These are phyloP conservation scores for Exserohilum rostratum DNA, from an alignment of 2,329 filamentous ascomycete species.

Conservation along the genomic window DNA sequence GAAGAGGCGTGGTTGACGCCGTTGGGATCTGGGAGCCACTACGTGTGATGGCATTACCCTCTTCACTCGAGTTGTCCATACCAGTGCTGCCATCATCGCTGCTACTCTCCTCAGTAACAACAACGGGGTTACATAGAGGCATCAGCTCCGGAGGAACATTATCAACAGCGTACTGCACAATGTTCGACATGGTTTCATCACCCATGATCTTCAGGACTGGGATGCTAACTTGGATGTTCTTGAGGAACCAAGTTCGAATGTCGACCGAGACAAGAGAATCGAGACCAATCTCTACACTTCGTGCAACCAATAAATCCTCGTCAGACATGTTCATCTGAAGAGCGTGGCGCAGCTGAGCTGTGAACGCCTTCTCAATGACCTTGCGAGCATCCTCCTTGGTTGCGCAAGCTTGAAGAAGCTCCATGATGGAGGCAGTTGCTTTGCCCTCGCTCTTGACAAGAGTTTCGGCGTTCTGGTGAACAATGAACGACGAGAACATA, in stretches of 20 bases:
- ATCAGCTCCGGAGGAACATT: too few species aligned
- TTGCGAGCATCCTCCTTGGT: not conserved
- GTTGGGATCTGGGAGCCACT: too few species aligned
- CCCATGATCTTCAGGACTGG: constrained; percentile 56
- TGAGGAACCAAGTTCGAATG: constrained; percentile 57
- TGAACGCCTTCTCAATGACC: not conserved
- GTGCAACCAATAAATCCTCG: not conserved
- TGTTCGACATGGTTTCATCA: not conserved
- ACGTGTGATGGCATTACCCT: too few species aligned
- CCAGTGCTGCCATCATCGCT: too few species aligned
- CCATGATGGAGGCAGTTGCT: not conserved
- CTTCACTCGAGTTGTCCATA: too few species aligned
- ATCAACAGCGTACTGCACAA: too few species aligned
- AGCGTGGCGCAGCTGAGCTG: not conserved
- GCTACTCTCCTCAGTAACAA: too few species aligned
- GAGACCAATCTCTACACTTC: constrained; percentile 23
- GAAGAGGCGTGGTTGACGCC: too few species aligned
- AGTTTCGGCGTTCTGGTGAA: not conserved
- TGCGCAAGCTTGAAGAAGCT: not conserved
- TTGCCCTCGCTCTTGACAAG: not conserved
- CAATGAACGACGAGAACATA: not conserved
- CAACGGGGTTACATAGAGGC: too few species aligned
- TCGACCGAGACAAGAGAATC: constrained; percentile 51
- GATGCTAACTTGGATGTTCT: constrained; percentile 53
- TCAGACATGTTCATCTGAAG: not conserved